Base-by-base conservation (phyloP, 495 filamentous ascomycete species). In the Penicillium fimorum region DNA sequence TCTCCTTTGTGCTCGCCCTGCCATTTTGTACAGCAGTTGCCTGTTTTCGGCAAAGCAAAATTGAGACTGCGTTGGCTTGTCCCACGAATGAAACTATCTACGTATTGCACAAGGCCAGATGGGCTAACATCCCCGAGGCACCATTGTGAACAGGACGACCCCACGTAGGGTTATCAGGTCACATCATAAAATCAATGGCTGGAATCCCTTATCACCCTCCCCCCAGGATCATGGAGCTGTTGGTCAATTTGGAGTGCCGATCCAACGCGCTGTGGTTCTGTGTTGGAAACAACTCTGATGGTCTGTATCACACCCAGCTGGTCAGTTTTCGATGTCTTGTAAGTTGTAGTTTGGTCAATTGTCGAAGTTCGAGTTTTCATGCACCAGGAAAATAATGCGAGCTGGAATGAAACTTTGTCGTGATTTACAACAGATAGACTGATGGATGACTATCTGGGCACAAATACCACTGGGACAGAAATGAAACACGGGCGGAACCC, bases 11-110 rank as follows among this genome's bases (percentile, higher is more conserved):
- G 20, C 50, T 30, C 27, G 33, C 12, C 25, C 22, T 47, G 52
- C 42, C 27, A 30, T 41, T 43, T 32, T 47, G 55, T 43, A 41
- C 48, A 41, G 22, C 50, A 42, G 18, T 38, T 44, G 48, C 53
- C 37, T 44, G 30, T 46, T 37, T 20, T 22, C 35, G 32, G 25
- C 58, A 60, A 40, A 54, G 54, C 52, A 50, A 43, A 44, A 57
- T 12, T 43, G 42, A 40, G 18, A 47, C 50, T 50, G 40, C 11
- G 40, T 11, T 51, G 38, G 29, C n/a, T 43, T 51, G 55, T 38
- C 40, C 47, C 43, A 42, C 41, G 44, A 43, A 59, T 58, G 52
- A 46, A 56, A 64, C 60, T 68, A 68, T 66, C 66, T 68, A 68
- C 63, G 58, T 62, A 61, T 53, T 66, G 62, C 59, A 64, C 54